Evolutionary conservation across 2,329 filamentous ascomycete genomes (phyloP), one percentile per base, ranked within the genome.

Genomic region (Dothistroma pini): DNA sequence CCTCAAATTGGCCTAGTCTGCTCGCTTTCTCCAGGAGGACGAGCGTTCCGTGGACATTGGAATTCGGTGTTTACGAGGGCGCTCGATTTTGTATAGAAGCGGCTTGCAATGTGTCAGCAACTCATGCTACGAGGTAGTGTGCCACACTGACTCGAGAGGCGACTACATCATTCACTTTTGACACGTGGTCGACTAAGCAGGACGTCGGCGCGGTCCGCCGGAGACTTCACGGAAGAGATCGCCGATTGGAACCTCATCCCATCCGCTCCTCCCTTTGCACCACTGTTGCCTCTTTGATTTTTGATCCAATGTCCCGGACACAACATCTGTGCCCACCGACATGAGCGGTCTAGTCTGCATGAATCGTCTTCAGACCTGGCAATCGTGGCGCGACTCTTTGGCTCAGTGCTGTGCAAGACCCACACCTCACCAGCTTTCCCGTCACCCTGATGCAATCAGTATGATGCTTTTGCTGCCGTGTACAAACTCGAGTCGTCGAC

Each of bases 1-100:
- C 64, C 38, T 67, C 54, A 34, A 67, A 60, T 14, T 55, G 52
- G 1, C 57, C 49, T 14, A 49, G 50, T 10, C 50, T 59, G 8
- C 34, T 52, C 5, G 63, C 64, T 35, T 60, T 62, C 44, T 67
- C 66, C 9, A 68, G 62, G 4, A 68, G 58, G n/a, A 59, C 49
- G n/a, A 65, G 51, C 8, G 62, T 67, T 12, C 66, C 64, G 16
- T 55, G 59, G 21, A 63, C 58, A 22, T 68, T 66, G n/a, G n/a
- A n/a, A n/a, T n/a, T n/a, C n/a, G n/a, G n/a, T n/a, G n/a, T n/a
- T n/a, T n/a, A n/a, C n/a, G n/a, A n/a, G n/a, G n/a, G n/a, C 25
- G 25, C 3, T 29, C 25, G 25, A 29, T 6, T 6, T 6, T 6
- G 25, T 29, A 6, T 6, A 3, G 25, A 6, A 29, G 25, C 25